Conservation (phyloP, 768 basidiomycete genomes). For the Russula olivacea region DNA sequence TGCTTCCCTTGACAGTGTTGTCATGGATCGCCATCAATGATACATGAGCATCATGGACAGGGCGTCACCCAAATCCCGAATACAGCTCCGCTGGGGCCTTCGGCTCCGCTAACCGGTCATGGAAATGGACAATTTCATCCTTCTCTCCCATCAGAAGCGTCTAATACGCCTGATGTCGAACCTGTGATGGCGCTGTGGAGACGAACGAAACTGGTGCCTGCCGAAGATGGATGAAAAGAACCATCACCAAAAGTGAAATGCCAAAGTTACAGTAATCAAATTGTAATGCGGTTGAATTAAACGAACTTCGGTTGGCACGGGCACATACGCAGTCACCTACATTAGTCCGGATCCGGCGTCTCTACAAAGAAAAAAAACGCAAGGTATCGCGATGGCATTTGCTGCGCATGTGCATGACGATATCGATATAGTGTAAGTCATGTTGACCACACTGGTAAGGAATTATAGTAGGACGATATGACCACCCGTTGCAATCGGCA, state of each 20-base stretch:
- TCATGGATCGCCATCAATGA: conserved; percentile 20
- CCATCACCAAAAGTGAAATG: background rate
- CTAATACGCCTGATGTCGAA: background rate
- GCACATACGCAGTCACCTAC: too few relatives aligned
- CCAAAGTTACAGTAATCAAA: background rate
- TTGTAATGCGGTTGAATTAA: too few relatives aligned
- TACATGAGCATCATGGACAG: background rate
- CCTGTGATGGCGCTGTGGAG: background rate
- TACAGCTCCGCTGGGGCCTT: background rate
- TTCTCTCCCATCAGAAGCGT: conserved; percentile 4
- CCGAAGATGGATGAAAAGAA: background rate
- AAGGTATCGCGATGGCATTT: too few relatives aligned
- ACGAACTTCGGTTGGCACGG: too few relatives aligned
- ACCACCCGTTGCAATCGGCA: background rate
- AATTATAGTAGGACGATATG: background rate
- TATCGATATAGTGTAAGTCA: background rate
- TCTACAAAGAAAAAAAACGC: too few relatives aligned
- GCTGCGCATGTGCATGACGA: background rate
- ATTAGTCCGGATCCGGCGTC: too few relatives aligned
- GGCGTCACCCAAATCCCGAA: background rate
- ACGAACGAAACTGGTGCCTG: too few relatives aligned
- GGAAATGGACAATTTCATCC: background rate
- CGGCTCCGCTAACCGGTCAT: background rate
- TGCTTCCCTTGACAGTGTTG: background rate
- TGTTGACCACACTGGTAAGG: background rate